Base-by-base conservation (phyloP, 352 stramenopile species). In the Pythium scleroteichum region DNA sequence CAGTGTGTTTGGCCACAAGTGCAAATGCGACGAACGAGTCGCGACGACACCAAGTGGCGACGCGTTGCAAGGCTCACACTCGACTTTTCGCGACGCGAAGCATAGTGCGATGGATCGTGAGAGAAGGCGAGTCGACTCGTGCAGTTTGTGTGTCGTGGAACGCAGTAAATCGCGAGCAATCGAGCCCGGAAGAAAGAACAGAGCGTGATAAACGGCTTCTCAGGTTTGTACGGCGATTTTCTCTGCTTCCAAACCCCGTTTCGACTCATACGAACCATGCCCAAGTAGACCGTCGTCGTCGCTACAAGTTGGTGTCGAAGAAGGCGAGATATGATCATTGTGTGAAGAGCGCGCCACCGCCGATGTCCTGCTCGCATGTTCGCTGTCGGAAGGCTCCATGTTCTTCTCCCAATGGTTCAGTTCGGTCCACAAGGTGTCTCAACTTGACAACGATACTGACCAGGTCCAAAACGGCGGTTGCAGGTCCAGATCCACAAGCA, bases 371-470 rank as follows among this genome's bases (percentile, higher is more conserved):
- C 48, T 42, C 22, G 27, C 29, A 53, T 44, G 19, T 48, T 41
- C 46, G 45, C 14, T 44, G 51, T 27, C 44, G 16, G 46, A 38
- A 44, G 16, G 32, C 51, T 38, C 52, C 51, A 55, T 50, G 33
- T 62, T 57, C n/a, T n/a, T n/a, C 59, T 46, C 19, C 20, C 33
- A 42, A 62, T 67, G 42, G 59, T 67, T 62, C 59, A 67, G 59
- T 63, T 59, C 61, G 42, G 53, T 68, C 48, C 53, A 68, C 38
- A 68, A 60, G n/a, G 45, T 10, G 10, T 33, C n/a, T 44, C 48
- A 63, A 59, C 17, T 62, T n/a, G 61, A 68, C 40, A 12, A 23
- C 7, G 47, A 57, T 24, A 38, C 29, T 10, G 47, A 56, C 24
- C 41, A 51, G 1, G 46, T 62, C 59, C 26, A 62, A 14, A 67